These are phyloP conservation scores for Bocquillonia castaneifolia DNA, from an alignment of 441 rosid species.

Conservation along the genomic window DNA sequence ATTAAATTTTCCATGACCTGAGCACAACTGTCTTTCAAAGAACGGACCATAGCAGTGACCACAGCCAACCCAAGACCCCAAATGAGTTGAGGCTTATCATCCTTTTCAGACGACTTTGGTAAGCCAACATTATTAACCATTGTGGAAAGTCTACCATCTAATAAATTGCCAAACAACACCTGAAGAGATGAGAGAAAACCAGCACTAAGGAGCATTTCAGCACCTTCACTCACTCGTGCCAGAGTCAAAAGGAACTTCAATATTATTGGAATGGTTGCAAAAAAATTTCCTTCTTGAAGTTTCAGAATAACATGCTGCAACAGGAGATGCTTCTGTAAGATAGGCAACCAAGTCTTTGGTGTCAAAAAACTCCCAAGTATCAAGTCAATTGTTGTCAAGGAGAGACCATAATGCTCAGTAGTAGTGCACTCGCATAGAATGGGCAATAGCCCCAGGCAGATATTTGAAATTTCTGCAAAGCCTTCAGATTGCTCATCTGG, in stretches of 20 bases:
- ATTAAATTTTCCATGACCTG: slow-evolving; percentile 57
- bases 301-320: slow-evolving; percentile 52
- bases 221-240: slow-evolving; percentile 74
- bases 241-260: slow-evolving; percentile 76
- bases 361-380: slow-evolving; percentile 53
- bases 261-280: slow-evolving; percentile 42
- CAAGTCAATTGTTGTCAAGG: slow-evolving; percentile 60
- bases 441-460: slow-evolving; percentile 65
- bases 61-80: slow-evolving; percentile 92
- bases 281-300: slow-evolving; percentile 61
- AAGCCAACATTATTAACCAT: slow-evolving; percentile 31
- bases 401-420: slow-evolving; percentile 53
- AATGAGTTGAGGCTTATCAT: slow-evolving; percentile 52
- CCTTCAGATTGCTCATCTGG: slow-evolving; percentile 44
- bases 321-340: slow-evolving; percentile 68
- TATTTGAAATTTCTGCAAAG: slow-evolving; percentile 58
- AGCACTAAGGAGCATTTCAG: slow-evolving; percentile 75
- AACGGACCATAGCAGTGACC: slow-evolving; percentile 72
- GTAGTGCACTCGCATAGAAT: slow-evolving; percentile 60
- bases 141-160: slow-evolving; percentile 40
- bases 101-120: slow-evolving; percentile 33
- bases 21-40: slow-evolving; percentile 50
- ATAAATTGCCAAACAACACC: slow-evolving; percentile 51
- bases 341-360: slow-evolving; percentile 78
- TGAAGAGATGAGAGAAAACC: slow-evolving; percentile 67